These are phyloP conservation scores for Brasilioporus rufonigricans DNA, from an alignment of 768 basidiomycete genomes.

Conservation along the genomic window DNA sequence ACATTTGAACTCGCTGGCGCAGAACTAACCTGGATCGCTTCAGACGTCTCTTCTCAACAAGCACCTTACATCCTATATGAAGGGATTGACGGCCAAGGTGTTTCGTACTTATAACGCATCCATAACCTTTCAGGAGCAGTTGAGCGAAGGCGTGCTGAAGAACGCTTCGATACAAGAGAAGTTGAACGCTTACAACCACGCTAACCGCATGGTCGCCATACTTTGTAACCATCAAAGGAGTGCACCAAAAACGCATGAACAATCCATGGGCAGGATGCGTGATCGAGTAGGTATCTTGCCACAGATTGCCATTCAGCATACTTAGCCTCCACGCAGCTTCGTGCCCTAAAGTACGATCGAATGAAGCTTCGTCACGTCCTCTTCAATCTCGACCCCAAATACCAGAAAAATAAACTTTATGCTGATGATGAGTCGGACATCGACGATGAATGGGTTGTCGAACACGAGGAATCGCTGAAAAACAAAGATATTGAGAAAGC, in stretches of 20 bases:
- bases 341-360: conserved; percentile 90
- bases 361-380: conserved; percentile 94
- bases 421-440: conserved; percentile 86
- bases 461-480: conserved; percentile 75
- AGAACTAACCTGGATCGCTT: conserved; percentile 16
- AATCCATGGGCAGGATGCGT: conserved; percentile 91
- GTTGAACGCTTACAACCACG: conserved; percentile 94
- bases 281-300: conserved; percentile 64
- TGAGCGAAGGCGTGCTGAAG: conserved; percentile 70
- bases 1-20: background rate
- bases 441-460: conserved; percentile 86
- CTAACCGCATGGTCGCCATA: conserved; percentile 95
- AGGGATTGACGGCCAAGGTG: conserved; percentile 96
- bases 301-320: background rate
- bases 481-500: conserved; percentile 84
- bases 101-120: conserved; percentile 99
- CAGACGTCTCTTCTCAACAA: conserved; percentile 88
- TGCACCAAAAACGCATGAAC: conserved; percentile 88
- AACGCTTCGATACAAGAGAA: conserved; percentile 89
- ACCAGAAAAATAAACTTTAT: conserved; percentile 79
- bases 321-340: conserved; percentile 52
- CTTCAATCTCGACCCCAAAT: conserved; percentile 73
- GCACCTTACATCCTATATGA: conserved; percentile 91
- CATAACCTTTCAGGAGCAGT: conserved; percentile 87
- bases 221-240: conserved; percentile 98